Evolutionary conservation across 345 rosid species (phyloP).

Genomic region (Moringa oleifera): DNA sequence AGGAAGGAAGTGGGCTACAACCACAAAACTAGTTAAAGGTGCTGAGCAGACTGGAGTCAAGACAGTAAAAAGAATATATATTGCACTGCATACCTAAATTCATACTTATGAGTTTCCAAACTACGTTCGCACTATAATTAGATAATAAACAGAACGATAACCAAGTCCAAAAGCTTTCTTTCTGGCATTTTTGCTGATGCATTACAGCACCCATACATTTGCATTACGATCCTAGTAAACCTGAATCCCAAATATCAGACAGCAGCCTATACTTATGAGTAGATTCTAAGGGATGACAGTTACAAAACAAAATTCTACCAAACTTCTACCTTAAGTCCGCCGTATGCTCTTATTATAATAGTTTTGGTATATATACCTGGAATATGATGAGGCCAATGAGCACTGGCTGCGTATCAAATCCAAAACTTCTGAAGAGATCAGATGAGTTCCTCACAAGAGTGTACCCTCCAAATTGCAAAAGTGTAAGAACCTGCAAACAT

Average conservation of each 20-base stretch:
- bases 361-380: conserved; percentile 56
- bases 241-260: not conserved
- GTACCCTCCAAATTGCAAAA: conserved; percentile 94
- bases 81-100: not conserved
- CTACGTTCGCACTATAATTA: not conserved
- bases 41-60: no score
- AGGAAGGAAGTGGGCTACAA: no score
- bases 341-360: not conserved
- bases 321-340: not conserved
- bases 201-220: not conserved
- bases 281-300: not conserved
- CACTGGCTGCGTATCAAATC: conserved; percentile 90
- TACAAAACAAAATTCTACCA: not conserved
- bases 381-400: conserved; percentile 92
- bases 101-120: not conserved
- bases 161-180: not conserved
- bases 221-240: not conserved
- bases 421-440: conserved; percentile 93
- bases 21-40: no score
- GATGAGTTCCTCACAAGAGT: conserved; percentile 95
- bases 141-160: not conserved
- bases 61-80: no score
- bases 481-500: conserved; percentile 65
- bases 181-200: not conserved
- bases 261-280: not conserved